A percentile compares a stretch with the other conserved stretches of the same genome.
phyloP scores from a whole-genome alignment of 2,329 filamentous ascomycete species.

The Aaosphaeria pasadenensis region DNA sequence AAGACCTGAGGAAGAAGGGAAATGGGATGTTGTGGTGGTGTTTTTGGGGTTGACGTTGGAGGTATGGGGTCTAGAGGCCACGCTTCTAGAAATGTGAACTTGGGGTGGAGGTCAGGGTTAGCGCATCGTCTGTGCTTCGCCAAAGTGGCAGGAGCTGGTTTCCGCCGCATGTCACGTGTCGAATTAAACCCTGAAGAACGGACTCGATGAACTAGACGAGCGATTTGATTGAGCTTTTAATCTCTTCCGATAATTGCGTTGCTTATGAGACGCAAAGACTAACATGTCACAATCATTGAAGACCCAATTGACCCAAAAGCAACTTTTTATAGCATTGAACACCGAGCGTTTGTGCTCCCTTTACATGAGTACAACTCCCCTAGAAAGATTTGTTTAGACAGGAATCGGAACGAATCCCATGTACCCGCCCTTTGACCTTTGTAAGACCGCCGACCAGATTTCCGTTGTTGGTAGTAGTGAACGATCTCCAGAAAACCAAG shows the following conservation, averaged over 20 bases:
- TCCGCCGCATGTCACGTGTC: too few relatives aligned
- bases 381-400: slow-evolving; percentile 12
- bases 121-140: slow-evolving; percentile 3
- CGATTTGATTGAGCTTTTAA: too few relatives aligned
- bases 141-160: too few relatives aligned
- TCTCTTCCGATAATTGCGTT: too few relatives aligned
- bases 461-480: slow-evolving; percentile 1
- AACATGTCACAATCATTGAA: too few relatives aligned
- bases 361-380: slow-evolving; percentile 15
- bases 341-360: slow-evolving; percentile 10
- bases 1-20: background rate
- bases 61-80: slow-evolving; percentile 23
- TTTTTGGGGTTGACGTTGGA: background rate
- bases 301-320: slow-evolving; percentile 5
- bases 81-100: slow-evolving; percentile 31
- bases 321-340: slow-evolving; percentile 31
- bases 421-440: slow-evolving; percentile 5
- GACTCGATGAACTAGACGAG: too few relatives aligned
- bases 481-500: slow-evolving; percentile 6
- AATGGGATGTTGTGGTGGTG: slow-evolving; percentile 7
- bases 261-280: too few relatives aligned
- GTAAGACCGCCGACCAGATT: slow-evolving; percentile 15
- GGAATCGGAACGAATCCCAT: slow-evolving; percentile 9
- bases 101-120: slow-evolving; percentile 15
- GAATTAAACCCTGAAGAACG: too few relatives aligned